Evolutionary conservation across 2,329 filamentous ascomycete species (phyloP).

Genomic region (Hymenoscyphus infarciens): DNA sequence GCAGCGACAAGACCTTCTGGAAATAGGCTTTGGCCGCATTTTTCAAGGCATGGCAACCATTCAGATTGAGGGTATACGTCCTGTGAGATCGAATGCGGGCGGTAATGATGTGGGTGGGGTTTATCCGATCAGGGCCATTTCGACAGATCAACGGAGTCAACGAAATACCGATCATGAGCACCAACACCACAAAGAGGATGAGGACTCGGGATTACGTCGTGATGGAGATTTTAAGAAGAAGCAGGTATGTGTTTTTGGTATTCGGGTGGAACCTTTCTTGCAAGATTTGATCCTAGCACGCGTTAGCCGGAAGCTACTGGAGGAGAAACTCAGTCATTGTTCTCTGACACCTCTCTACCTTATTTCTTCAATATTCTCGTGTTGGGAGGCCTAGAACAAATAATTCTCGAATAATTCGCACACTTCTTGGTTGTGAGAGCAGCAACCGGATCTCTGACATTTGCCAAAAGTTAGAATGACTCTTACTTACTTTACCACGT

Average conservation of each 20-base stretch:
- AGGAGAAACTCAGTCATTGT: too few relatives aligned
- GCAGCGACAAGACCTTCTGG: background rate
- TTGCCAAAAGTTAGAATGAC: background rate
- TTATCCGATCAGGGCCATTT: conserved; percentile 11
- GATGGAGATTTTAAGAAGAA: conserved; percentile 19
- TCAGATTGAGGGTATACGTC: conserved; percentile 6
- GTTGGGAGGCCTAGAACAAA: background rate
- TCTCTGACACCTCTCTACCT: too few relatives aligned
- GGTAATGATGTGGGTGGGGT: conserved; percentile 8
- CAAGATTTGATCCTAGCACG: too few relatives aligned
- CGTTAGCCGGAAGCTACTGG: too few relatives aligned
- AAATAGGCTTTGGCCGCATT: background rate
- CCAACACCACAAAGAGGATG: conserved; percentile 13
- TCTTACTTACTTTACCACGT: background rate
- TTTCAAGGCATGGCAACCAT: conserved; percentile 9
- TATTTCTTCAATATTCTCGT: background rate
- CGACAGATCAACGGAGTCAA: conserved; percentile 9
- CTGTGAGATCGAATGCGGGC: conserved; percentile 8
- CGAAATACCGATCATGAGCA: conserved; percentile 3
- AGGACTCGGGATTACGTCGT: conserved; percentile 17
- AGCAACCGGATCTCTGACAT: too few relatives aligned
- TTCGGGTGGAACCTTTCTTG: background rate
- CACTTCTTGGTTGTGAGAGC: too few relatives aligned
- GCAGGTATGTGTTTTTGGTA: conserved; percentile 15
- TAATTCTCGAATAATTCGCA: background rate